phyloP scores from a whole-genome alignment of 1,139 yeast genomes.

The Debaryomyces nepalensis region DNA sequence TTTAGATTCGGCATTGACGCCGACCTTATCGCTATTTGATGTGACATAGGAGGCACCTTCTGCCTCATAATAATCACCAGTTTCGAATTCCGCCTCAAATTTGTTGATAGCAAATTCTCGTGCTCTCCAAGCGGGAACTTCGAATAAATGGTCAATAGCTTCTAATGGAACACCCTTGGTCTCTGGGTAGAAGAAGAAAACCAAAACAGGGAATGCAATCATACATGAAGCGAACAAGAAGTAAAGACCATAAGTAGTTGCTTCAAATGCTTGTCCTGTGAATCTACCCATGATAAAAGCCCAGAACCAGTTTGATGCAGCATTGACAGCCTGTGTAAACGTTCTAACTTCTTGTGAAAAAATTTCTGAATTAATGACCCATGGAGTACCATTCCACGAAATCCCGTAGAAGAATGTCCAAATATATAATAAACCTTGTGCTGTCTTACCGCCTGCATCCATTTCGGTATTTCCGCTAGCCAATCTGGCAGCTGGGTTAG shows the following conservation, averaged over 20 bases:
- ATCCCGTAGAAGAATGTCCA: conserved; percentile 51
- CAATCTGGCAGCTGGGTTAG: conserved; percentile 36
- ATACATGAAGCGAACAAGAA: conserved; percentile 48
- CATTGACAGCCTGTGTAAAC: conserved; percentile 48
- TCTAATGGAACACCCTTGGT: conserved; percentile 50
- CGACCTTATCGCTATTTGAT: neutral
- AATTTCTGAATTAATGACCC: conserved; percentile 52
- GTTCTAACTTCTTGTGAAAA: conserved; percentile 48
- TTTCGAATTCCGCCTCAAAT: conserved; percentile 23
- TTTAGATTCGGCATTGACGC: neutral
- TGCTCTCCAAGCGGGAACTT: conserved; percentile 39
- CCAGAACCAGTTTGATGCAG: conserved; percentile 54
- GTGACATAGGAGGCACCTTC: neutral
- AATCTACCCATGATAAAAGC: conserved; percentile 53
- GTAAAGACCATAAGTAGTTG: conserved; percentile 49
- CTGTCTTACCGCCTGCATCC: conserved; percentile 50
- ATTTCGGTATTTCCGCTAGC: conserved; percentile 27
- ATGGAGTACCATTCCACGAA: conserved; percentile 54
- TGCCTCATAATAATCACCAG: neutral
- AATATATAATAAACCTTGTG: conserved; percentile 51
- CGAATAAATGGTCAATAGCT: conserved; percentile 47
- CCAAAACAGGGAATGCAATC: conserved; percentile 36
- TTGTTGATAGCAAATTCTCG: conserved; percentile 27
- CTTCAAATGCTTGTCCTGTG: conserved; percentile 46
- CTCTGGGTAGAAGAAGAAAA: conserved; percentile 48